phyloP scores from a whole-genome alignment of 2,329 filamentous ascomycete genomes.

The Aurifilum marmelostoma region DNA sequence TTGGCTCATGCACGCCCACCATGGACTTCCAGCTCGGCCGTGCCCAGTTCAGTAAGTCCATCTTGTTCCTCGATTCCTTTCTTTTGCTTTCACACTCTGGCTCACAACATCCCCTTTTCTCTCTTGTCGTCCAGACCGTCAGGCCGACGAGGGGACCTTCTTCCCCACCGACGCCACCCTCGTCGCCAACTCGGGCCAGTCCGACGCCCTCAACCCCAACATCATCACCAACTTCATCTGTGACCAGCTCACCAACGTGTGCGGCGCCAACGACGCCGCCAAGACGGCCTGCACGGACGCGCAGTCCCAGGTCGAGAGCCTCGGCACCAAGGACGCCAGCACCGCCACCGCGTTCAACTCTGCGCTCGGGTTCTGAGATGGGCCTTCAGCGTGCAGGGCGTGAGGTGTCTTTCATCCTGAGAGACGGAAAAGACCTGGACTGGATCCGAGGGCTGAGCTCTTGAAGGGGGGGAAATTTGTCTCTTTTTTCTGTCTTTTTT shows the following conservation, averaged over 20 bases:
- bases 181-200: slow-evolving; percentile 37
- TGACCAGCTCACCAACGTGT: slow-evolving; percentile 63
- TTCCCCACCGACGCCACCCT: slow-evolving; percentile 24
- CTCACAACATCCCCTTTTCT: not conserved
- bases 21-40: slow-evolving; percentile 26
- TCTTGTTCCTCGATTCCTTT: not conserved
- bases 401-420: too few relatives aligned
- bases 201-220: slow-evolving; percentile 63
- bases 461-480: not conserved
- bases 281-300: slow-evolving; percentile 51
- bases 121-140: slow-evolving; percentile 5
- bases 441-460: not conserved
- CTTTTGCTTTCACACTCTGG: not conserved
- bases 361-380: slow-evolving; percentile 43
- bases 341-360: slow-evolving; percentile 54
- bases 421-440: not conserved
- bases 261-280: slow-evolving; percentile 59
- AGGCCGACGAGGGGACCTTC: slow-evolving; percentile 23
- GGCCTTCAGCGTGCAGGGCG: not conserved
- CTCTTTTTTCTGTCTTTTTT: too few relatives aligned
- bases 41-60: slow-evolving; percentile 17
- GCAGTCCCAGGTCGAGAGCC: slow-evolving; percentile 52
- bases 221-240: slow-evolving; percentile 67
- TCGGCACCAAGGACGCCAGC: slow-evolving; percentile 51
- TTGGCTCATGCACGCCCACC: slow-evolving; percentile 23